These are phyloP conservation scores for Boletus tomentosulus DNA, from an alignment of 768 basidiomycete genomes.

Conservation along the genomic window DNA sequence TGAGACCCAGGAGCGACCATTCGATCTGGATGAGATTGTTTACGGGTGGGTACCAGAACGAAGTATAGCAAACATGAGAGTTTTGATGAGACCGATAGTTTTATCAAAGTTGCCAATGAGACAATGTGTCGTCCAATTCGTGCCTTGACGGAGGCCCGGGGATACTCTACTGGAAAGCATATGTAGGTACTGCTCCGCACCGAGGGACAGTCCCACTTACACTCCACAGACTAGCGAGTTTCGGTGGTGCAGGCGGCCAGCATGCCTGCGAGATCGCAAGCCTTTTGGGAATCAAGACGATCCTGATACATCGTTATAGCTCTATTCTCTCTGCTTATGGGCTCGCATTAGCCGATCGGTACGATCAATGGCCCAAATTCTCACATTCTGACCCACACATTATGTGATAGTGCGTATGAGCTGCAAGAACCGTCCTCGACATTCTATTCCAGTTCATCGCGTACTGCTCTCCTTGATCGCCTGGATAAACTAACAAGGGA, in stretches of 20 bases:
- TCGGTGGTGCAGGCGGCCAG: constrained; percentile 88
- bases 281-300: constrained; percentile 80
- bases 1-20: constrained; percentile 49
- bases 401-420: constrained; percentile 63
- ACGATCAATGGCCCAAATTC: constrained; percentile 6
- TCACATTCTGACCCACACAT: background rate
- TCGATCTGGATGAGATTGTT: constrained; percentile 78
- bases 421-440: constrained; percentile 86
- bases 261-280: constrained; percentile 91
- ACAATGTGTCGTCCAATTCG: constrained; percentile 95
- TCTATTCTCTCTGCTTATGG: constrained; percentile 94
- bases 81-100: constrained; percentile 41
- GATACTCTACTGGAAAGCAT: constrained; percentile 78
- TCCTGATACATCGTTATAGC: constrained; percentile 86
- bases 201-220: background rate
- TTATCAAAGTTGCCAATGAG: constrained; percentile 95
- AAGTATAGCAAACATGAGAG: background rate
- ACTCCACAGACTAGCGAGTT: constrained; percentile 63
- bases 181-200: constrained; percentile 32
- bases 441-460: constrained; percentile 62
- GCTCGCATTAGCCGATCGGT: constrained; percentile 83
- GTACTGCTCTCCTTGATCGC: constrained; percentile 51
- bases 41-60: constrained; percentile 57
- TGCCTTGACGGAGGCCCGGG: constrained; percentile 84
- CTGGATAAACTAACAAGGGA: constrained; percentile 63